Evolutionary conservation across 345 rosid genomes (phyloP), one percentile per base, ranked within the genome.

Genomic region (Pistacia atlantica): DNA sequence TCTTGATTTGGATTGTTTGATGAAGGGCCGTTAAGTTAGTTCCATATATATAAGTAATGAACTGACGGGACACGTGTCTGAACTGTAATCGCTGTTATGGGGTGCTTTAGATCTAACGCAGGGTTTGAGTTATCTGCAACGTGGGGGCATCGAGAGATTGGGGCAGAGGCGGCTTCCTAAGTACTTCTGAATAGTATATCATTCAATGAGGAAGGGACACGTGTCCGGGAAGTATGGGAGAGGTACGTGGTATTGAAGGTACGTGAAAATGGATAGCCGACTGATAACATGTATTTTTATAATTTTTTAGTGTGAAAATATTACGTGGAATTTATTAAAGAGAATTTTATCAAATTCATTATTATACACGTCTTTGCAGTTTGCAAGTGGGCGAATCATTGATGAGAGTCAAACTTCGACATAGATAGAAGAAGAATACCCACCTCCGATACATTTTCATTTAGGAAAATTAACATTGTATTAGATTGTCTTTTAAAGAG

Each of bases 261-360:
- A 73, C 74, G 82, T 74, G 82, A 71, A 72, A 49, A 69, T 74
- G 4, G 78, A 80, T 38, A 63, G 85, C 90, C 86, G 69, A 54
- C 42, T 51, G n/a, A 45, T 5, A 57, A 59, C 72, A 78, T 6
- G 8, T 7, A 42, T 42, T 42, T 42, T 42, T 42, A 17, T 4
- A 7, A 8, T 60, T 73, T 33, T 72, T 35, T 9, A 11, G 3
- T n/a, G n/a, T 57, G 14, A 60, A 25, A 72, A 66, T 60, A 60
- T 45, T 45, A 49, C 48, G 69, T 51, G 69, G 60, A 73, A 73
- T 25, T 25, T 25, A 25, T 25, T 25, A 25, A 25, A 25, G 0
- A 0, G 4, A 31, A 31, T 31, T 31, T 31, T 31, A 31, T 31
- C 33, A 31, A 31, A 31, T 1, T 31, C 33, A 31, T 31, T 1